These are phyloP conservation scores for Pisolithus thermaeus DNA, from an alignment of 1,284 basidiomycete genomes.

Conservation along the genomic window DNA sequence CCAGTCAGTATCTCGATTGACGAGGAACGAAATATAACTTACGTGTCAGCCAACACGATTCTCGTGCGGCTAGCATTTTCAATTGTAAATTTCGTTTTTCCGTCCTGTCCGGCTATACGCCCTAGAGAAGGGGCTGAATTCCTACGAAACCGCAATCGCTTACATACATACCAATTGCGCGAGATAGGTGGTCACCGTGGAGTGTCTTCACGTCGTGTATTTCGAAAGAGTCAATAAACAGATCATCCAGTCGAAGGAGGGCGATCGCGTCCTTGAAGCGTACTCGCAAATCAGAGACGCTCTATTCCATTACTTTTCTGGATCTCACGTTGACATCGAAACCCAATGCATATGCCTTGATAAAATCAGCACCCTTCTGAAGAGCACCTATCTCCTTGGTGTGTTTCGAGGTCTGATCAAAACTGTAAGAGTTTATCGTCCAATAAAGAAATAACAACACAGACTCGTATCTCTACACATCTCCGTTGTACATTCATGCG, in stretches of 20 bases:
- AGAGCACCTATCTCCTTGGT: constrained; percentile 89
- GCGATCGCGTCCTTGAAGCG: constrained; percentile 83
- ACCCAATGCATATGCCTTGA: constrained; percentile 91
- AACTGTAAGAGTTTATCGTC: constrained; percentile 3
- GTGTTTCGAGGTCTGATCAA: constrained; percentile 81
- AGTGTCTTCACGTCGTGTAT: constrained; percentile 99
- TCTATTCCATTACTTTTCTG: not conserved
- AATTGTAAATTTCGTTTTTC: constrained; percentile 97
- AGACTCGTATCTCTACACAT: constrained; percentile 88
- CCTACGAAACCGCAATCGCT: not conserved
- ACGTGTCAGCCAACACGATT: constrained; percentile 96
- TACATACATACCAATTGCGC: constrained; percentile 75
- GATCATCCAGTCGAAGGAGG: constrained; percentile 89
- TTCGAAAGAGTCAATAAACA: constrained; percentile 97
- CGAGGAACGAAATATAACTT: constrained; percentile 29
- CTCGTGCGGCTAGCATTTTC: constrained; percentile 95
- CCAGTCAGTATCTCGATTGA: constrained; percentile 5
- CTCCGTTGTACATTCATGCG: constrained; percentile 91
- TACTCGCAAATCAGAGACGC: not conserved
- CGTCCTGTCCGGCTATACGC: constrained; percentile 96
- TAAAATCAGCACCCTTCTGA: constrained; percentile 98
- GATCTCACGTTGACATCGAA: constrained; percentile 83
- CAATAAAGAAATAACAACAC: constrained; percentile 24
- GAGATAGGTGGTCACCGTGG: constrained; percentile 93
- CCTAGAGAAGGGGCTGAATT: constrained; percentile 38